A percentile compares a stretch with the other conserved stretches of the same genome.
phyloP scores from a whole-genome alignment of 352 stramenopile genomes.

The Phytophthora pini region DNA sequence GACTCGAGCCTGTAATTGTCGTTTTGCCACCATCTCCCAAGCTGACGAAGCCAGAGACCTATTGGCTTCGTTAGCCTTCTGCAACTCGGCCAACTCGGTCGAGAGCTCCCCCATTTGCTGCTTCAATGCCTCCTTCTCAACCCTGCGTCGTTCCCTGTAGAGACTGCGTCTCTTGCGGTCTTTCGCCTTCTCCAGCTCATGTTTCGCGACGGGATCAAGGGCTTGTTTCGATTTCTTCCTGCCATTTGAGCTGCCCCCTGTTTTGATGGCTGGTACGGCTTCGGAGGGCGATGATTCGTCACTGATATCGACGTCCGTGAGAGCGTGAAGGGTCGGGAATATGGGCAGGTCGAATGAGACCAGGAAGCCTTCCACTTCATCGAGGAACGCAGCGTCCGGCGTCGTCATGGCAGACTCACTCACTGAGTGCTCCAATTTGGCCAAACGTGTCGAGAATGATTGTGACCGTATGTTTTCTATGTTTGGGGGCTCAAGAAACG shows the following conservation, averaged over 20 bases:
- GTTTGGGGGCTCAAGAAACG: not conserved
- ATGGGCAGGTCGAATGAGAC: slow-evolving; percentile 27
- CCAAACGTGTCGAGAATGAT: slow-evolving; percentile 11
- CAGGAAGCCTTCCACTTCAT: slow-evolving; percentile 27
- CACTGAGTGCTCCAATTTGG: not conserved
- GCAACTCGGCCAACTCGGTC: slow-evolving; percentile 10
- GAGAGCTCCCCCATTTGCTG: slow-evolving; percentile 25
- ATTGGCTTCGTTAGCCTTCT: not conserved
- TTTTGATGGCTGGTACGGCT: not conserved
- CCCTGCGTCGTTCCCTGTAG: slow-evolving; percentile 19
- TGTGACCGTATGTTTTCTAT: not conserved
- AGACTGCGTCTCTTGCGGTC: slow-evolving; percentile 25
- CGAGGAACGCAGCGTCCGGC: slow-evolving; percentile 18
- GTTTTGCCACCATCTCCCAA: slow-evolving; percentile 28
- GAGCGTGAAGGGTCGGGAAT: slow-evolving; percentile 11
- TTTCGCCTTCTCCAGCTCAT: slow-evolving; percentile 23
- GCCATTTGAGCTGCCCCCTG: not conserved
- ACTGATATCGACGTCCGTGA: not conserved
- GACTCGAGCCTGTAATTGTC: slow-evolving; percentile 21
- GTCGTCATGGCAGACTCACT: slow-evolving; percentile 1
- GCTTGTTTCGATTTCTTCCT: slow-evolving; percentile 9
- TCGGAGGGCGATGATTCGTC: not conserved
- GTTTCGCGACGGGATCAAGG: slow-evolving; percentile 13
- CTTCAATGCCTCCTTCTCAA: slow-evolving; percentile 21
- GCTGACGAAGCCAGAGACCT: slow-evolving; percentile 10